Percentiles rank a stretch among this genome's conserved stretches.
These are phyloP conservation scores for Lithospermum erythrorhizon DNA, from an alignment of 257 asterid species.

Conservation along the genomic window DNA sequence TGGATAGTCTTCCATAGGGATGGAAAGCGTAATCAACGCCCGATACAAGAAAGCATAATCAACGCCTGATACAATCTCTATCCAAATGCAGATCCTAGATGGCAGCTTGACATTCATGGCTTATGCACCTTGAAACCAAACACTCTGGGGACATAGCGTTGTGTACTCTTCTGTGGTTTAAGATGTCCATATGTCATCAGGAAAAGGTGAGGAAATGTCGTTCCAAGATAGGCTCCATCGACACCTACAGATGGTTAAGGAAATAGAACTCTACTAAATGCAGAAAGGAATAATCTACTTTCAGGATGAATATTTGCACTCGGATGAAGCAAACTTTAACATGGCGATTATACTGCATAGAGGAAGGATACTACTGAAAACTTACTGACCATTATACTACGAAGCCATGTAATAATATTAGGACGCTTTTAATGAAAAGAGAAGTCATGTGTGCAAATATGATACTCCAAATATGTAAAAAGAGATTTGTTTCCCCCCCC, in stretches of 20 bases:
- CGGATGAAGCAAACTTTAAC: neutral
- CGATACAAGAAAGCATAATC: neutral
- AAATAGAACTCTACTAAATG: slow-evolving; percentile 3
- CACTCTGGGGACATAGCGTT: slow-evolving; percentile 36
- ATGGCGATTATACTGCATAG: neutral
- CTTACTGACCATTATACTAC: neutral
- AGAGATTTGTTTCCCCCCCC: neutral
- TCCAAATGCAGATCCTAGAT: neutral
- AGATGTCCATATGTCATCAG: slow-evolving; percentile 42
- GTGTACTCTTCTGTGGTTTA: slow-evolving; percentile 33
- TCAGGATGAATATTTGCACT: neutral
- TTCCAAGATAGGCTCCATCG: slow-evolving; percentile 51
- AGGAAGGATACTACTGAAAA: neutral
- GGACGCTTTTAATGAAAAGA: neutral
- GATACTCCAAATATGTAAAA: neutral
- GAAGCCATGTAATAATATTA: neutral
- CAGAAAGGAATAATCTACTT: neutral
- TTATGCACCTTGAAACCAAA: slow-evolving; percentile 40
- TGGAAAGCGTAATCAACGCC: neutral
- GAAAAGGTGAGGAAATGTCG: slow-evolving; percentile 45
- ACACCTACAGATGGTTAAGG: slow-evolving; percentile 29
- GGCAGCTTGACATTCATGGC: slow-evolving; percentile 19
- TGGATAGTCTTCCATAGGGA: neutral
- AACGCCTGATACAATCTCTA: neutral
- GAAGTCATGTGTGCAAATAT: neutral